phyloP scores from a whole-genome alignment of 2,329 filamentous ascomycete species.

The Phyllosticta citribraziliensis region DNA sequence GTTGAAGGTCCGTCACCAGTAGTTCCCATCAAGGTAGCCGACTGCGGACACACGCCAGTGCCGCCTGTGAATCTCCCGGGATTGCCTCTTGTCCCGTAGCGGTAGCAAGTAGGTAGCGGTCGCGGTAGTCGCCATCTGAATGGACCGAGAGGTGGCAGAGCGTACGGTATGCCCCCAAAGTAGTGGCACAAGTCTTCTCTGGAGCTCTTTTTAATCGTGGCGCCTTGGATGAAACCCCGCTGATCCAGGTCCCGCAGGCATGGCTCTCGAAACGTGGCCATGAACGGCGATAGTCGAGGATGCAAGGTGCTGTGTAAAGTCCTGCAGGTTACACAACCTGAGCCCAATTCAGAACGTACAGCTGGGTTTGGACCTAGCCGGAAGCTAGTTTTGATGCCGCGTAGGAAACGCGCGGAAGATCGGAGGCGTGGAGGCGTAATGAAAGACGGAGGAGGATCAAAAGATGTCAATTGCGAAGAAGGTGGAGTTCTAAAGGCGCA shows the following conservation, averaged over 20 bases:
- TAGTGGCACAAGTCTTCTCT: conserved; percentile 36
- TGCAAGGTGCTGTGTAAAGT: background rate
- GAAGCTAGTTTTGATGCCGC: background rate
- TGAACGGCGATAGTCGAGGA: background rate
- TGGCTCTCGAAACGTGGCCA: conserved; percentile 12
- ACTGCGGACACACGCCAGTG: conserved; percentile 42
- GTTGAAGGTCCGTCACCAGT: background rate
- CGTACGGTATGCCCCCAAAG: conserved; percentile 48
- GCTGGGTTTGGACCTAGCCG: background rate
- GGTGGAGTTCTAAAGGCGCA: background rate
- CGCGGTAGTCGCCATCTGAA: conserved; percentile 42
- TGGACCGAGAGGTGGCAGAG: conserved; percentile 37
- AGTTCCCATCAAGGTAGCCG: conserved; percentile 13
- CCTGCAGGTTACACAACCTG: background rate
- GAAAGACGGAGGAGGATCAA: background rate
- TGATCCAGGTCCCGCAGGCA: conserved; percentile 29
- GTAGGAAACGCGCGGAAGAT: background rate
- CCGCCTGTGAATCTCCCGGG: conserved; percentile 37
- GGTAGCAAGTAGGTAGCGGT: conserved; percentile 37
- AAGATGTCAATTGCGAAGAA: background rate
- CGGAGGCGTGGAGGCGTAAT: background rate
- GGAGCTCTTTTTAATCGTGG: conserved; percentile 30
- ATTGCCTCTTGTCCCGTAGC: conserved; percentile 40
- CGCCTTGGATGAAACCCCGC: conserved; percentile 41
- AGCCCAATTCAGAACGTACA: background rate